Base-by-base conservation (phyloP, 2,329 filamentous ascomycete species). In the Cryphonectria naterciae region DNA sequence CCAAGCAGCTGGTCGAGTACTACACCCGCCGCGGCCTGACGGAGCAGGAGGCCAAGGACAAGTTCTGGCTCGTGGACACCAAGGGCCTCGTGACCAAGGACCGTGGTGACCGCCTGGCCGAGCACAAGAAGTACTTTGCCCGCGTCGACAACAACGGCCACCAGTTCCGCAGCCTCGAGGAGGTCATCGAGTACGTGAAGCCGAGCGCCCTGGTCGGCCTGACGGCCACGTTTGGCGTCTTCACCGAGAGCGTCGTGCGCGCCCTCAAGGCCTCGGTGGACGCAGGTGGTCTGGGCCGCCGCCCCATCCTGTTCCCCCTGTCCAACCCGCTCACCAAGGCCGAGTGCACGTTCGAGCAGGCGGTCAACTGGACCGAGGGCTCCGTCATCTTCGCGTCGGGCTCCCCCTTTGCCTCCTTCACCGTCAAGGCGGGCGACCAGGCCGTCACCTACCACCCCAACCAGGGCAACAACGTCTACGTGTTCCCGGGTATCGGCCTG, bases 11-110 rank as follows among this genome's bases (percentile, higher is more conserved):
- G 74, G 94, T 97, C 70, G 94, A 97, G 83, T 98, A 94, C 87
- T 98, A 98, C 85, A 94, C 95, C 78, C 93, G 93, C 76, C 93
- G 95, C 76, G 96, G 96, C 56, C 86, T 98, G 78, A 92, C 92
- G 13, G 95, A 98, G 82, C 89, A 94, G 77, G 91, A 93, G 74
- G 96, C 96, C 70, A 91, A 91, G 77, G 89, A 91, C 79, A 96
- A 96, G 86, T 98, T 99, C 88, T 98, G 92, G 89, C 93, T 99
- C 64, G 95, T 98, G 72, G 96, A 98, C 84, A 97, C 94, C 78
- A 95, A 96, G 85, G 96, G 96, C 77, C 91, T 99, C 32, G 95
- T 99, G 67, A 97, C 96, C 74, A 87, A 88, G 73, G 95, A 99
- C 84, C 93, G 96, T 72, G 95, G 95, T 69, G 96, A 98, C 85